These are phyloP conservation scores for Poterioochromonas sp. DNA, from an alignment of 352 stramenopile species.

Conservation along the genomic window DNA sequence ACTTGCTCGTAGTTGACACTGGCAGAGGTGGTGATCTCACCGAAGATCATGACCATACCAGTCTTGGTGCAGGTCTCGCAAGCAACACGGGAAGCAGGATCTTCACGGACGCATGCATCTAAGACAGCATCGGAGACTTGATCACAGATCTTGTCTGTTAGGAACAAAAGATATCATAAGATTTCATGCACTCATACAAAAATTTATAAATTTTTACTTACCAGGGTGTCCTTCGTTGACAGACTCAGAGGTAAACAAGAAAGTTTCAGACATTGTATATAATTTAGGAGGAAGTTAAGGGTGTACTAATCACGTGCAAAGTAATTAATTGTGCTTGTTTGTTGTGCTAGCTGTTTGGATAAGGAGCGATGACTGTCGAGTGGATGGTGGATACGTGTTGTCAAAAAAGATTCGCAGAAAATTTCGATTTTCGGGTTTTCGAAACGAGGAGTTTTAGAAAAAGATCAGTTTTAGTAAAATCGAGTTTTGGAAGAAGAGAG, in stretches of 20 bases:
- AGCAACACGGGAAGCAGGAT: slow-evolving; percentile 93
- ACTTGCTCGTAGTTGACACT: slow-evolving; percentile 99
- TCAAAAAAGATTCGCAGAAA: no score
- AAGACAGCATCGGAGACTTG: slow-evolving; percentile 97
- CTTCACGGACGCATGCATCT: slow-evolving; percentile 92
- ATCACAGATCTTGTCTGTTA: slow-evolving; percentile 88
- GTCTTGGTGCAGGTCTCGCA: slow-evolving; percentile 98
- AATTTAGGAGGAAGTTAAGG: no score
- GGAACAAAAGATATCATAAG: slow-evolving; percentile 22
- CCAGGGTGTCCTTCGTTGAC: slow-evolving; percentile 98
- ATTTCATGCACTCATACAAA: slow-evolving; percentile 19
- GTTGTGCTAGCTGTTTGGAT: no score
- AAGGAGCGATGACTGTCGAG: no score
- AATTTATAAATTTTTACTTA: slow-evolving; percentile 51
- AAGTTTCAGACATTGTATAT: slow-evolving; percentile 38
- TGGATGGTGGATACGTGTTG: no score
- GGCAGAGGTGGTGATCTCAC: slow-evolving; percentile 97
- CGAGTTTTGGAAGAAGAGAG: no score
- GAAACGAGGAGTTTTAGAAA: no score
- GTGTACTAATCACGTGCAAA: no score
- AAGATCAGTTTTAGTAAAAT: no score
- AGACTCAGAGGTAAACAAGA: slow-evolving; percentile 57
- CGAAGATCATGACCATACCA: slow-evolving; percentile 99
- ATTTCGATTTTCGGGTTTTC: no score
- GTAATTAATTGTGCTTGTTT: no score